A percentile compares a stretch with the other conserved stretches of the same genome.
These are phyloP conservation scores for Papiliotrema terrestris DNA, from an alignment of 1,284 basidiomycete genomes.

Conservation along the genomic window DNA sequence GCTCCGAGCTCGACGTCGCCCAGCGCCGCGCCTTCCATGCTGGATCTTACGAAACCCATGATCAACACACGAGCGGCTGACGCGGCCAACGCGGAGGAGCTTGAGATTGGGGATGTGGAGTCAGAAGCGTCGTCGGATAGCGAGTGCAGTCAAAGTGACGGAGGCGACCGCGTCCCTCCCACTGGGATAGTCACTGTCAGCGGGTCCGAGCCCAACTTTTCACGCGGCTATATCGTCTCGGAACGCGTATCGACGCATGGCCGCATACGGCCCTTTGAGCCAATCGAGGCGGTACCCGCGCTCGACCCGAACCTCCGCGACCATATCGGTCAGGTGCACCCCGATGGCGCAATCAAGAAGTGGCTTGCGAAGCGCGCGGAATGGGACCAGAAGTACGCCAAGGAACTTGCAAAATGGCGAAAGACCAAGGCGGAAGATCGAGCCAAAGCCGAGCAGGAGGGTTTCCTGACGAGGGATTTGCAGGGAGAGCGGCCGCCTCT, in stretches of 20 bases:
- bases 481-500: slow-evolving; percentile 40
- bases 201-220: slow-evolving; percentile 36
- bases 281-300: slow-evolving; percentile 54
- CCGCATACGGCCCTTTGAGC: slow-evolving; percentile 71
- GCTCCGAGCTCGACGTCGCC: slow-evolving; percentile 2
- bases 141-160: not conserved
- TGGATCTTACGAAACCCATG: slow-evolving; percentile 34
- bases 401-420: slow-evolving; percentile 34
- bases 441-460: slow-evolving; percentile 28
- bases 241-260: slow-evolving; percentile 81
- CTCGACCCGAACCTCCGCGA: slow-evolving; percentile 30
- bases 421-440: slow-evolving; percentile 30
- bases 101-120: slow-evolving; percentile 23
- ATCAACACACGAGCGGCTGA: slow-evolving; percentile 22
- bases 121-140: slow-evolving; percentile 33
- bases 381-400: slow-evolving; percentile 41
- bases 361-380: slow-evolving; percentile 40
- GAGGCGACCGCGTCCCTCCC: slow-evolving; percentile 9
- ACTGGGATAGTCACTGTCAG: slow-evolving; percentile 33
- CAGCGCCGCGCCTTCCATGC: slow-evolving; percentile 12
- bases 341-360: slow-evolving; percentile 39
- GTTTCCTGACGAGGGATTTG: slow-evolving; percentile 43
- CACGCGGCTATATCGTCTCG: slow-evolving; percentile 62
- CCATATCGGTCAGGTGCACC: slow-evolving; percentile 38
- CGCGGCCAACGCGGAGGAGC: slow-evolving; percentile 26